Evolutionary conservation across 768 basidiomycete genomes (phyloP), one percentile per base, ranked within the genome.

Genomic region (Calocybe cyanea): DNA sequence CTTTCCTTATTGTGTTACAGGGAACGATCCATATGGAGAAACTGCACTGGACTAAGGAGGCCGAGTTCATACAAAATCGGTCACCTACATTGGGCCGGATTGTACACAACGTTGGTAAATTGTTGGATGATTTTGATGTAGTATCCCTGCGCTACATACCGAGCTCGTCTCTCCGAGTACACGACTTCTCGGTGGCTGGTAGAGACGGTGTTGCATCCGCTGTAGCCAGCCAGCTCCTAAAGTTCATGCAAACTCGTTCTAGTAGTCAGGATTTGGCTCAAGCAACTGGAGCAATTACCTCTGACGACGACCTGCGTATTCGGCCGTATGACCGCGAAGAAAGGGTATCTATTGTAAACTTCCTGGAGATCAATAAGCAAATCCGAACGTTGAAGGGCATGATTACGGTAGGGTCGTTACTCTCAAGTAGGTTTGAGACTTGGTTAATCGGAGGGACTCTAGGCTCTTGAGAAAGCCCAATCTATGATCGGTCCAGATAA

Each of bases 251-350:
- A 21, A 19, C 6, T 7, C 36, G 54, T 25, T 57, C 59, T 14
- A 46, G 53, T 3, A 58, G 56, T 1, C 46, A 45, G 35, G 48
- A 38, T 7, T 48, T 69, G 49, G 57, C 40, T 0, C 46, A 55
- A 17, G 41, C 35, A 13, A 59, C 48, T 9, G 41, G 54, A 10
- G 37, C 61, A 37, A 44, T 67, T 20, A 38, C 33, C 20, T 62
- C 68, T 49, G 65, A 64, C 37, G 66, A 63, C 37, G 75, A 75
- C 45, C 60, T 51, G 0, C 62, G 74, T 39, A 64, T 76, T 15
- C 67, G 74, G 8, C 68, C 70, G 42, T 69, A 62, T 59, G 69
- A 65, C 10, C 21, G 10, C 10, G 65, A 70, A 24, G 76, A 77
- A 45, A 51, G 61, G 39, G 43, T 48, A 0, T 43, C 57, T 13